Conservation (phyloP, 169 alveolate genomes). For the Plasmodium yoelii region DNA sequence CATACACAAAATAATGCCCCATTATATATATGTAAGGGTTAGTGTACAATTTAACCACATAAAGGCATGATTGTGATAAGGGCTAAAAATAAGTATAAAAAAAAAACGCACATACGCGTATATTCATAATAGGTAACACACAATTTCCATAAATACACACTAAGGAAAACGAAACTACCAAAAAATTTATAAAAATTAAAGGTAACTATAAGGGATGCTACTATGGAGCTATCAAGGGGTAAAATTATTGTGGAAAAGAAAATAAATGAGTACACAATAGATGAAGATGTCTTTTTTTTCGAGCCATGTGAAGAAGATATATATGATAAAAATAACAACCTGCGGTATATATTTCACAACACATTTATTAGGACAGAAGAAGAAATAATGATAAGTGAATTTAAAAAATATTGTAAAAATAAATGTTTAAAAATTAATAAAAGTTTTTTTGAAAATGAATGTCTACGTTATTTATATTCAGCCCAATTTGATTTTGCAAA, state of each 20-base stretch:
- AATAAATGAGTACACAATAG: conserved; percentile 75
- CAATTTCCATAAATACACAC: not conserved
- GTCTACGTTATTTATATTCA: conserved; percentile 78
- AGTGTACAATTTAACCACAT: not conserved
- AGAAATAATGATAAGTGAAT: conserved; percentile 76
- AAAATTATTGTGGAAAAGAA: conserved; percentile 56
- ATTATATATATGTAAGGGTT: not conserved
- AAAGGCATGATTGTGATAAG: not conserved
- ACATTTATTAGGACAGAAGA: conserved; percentile 77
- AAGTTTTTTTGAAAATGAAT: conserved; percentile 76
- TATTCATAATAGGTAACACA: not conserved
- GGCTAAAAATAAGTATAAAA: not conserved
- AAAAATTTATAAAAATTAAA: not conserved
- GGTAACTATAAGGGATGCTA: not conserved
- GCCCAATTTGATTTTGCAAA: conserved; percentile 80
- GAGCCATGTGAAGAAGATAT: conserved; percentile 78
- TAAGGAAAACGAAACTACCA: not conserved
- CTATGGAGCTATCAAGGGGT: conserved; percentile 70
- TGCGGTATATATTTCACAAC: conserved; percentile 78
- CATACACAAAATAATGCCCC: too few relatives aligned
- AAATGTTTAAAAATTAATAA: conserved; percentile 68
- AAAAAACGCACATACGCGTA: not conserved
- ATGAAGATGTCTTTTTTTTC: conserved; percentile 76
- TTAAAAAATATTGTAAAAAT: conserved; percentile 67
- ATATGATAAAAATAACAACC: conserved; percentile 49